phyloP scores from a whole-genome alignment of 1,284 basidiomycete genomes.

The Filobasidium uniguttulatum region DNA sequence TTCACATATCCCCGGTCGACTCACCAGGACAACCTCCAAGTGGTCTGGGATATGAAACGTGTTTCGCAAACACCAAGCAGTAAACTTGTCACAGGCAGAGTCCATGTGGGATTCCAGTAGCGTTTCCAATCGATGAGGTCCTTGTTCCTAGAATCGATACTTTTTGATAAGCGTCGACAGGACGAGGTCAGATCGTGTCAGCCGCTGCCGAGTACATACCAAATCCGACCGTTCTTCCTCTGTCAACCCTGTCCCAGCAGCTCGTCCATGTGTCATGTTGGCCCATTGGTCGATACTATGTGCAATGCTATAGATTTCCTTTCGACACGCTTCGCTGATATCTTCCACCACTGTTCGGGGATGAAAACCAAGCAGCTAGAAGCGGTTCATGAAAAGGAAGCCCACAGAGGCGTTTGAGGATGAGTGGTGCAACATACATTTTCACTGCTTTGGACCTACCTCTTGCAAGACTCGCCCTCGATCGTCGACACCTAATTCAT shows the following conservation, averaged over 20 bases:
- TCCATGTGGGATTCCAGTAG: conserved; percentile 35
- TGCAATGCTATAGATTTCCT: conserved; percentile 21
- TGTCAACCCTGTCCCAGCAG: neutral
- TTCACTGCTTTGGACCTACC: neutral
- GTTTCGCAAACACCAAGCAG: conserved; percentile 33
- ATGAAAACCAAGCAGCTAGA: conserved; percentile 26
- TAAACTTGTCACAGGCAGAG: conserved; percentile 34
- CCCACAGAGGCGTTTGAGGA: neutral
- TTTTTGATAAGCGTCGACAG: too few relatives aligned
- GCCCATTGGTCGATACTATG: conserved; percentile 23
- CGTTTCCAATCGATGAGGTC: conserved; percentile 34
- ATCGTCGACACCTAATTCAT: neutral
- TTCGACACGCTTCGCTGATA: conserved; percentile 24
- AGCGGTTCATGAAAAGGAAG: neutral
- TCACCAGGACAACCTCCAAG: conserved; percentile 30
- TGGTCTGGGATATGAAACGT: conserved; percentile 32
- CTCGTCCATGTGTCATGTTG: conserved; percentile 5
- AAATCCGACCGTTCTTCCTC: neutral
- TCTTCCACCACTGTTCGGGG: conserved; percentile 25
- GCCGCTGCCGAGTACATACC: neutral
- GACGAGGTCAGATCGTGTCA: neutral
- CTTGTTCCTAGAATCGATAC: conserved; percentile 16
- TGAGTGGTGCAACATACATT: neutral
- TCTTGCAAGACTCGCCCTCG: neutral
- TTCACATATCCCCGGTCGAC: too few relatives aligned